Evolutionary conservation across 2,329 filamentous ascomycete species (phyloP), one percentile per base, ranked within the genome.

Genomic region (Arthrocladium fulminans): DNA sequence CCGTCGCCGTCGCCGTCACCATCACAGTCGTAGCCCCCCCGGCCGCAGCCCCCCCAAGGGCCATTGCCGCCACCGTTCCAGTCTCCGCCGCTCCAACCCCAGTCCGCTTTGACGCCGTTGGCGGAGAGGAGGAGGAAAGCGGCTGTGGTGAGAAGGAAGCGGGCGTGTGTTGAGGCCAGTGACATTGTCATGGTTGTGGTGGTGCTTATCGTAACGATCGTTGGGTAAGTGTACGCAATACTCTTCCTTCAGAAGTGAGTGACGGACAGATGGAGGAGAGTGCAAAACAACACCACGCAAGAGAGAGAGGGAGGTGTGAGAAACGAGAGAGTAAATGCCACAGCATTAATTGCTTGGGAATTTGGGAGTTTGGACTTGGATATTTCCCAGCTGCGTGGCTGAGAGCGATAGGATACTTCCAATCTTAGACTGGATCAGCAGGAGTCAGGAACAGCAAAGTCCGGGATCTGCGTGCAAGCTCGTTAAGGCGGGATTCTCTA

Each of bases 1-100:
- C 39, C 40, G 32, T 47, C 46, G 17, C 47, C 47, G n/a, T 45
- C 27, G 47, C 15, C 29, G 29, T n/a, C 15, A 3, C 27, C 39
- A 22, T 45, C 35, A 8, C 25, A 15, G 22, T 27, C 25, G 5
- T 39, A 13, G 5, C 37, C 25, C 13, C 25, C 19, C 15, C 37
- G 37, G 37, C 40, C 44, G 48, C 49, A 42, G 32, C 15, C 9
- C 3, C 5, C 15, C 19, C 47, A 32, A 23, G 49, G 19, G 5
- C 45, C 29, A 22, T 50, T 39, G 24, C 27, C 51, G 17, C 19
- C 41, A 30, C 24, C 13, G 20, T 25, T n/a, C 10, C 22, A 19
- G 20, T 41, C 17, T 9, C 41, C 23, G 7, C 13, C 24, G 2
- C 27, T 3, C 17, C 40, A 35, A 5, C 27, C 27, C 7, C 27